Base-by-base conservation (phyloP, 1,284 basidiomycete species). In the Heterobasidion occidentale region DNA sequence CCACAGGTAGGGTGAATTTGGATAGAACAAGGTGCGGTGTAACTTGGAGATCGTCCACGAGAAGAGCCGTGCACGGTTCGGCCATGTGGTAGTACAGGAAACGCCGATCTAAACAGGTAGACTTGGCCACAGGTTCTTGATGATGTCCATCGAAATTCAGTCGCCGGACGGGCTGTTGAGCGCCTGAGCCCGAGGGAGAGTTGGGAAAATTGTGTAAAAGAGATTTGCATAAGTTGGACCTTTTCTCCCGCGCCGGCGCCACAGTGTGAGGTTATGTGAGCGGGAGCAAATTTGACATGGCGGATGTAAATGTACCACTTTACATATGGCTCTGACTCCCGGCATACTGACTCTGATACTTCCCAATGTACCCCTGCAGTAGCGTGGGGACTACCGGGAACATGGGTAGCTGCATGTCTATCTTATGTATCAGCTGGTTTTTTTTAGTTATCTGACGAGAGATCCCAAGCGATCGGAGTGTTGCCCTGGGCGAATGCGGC, bases 41-140 rank as follows among this genome's bases (percentile, higher is more conserved):
- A 55, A 54, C 46, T 61, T 56, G 56, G 53, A 52, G 51, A 45
- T 46, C 36, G 61, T 51, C 60, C 51, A 58, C 57, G 45, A 52
- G 27, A 4, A 27, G 50, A 52, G 55, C 60, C 54, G 51, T 35
- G 35, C 55, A 47, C 50, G 53, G 56, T 15, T 56, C 17, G 51
- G 55, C 58, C 60, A 60, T 61, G 54, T 58, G 57, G 42, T 56
- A 36, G 55, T 53, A 44, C 34, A 59, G 51, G 59, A 54, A 61
- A 55, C 52, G 56, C 60, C 59, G 60, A 51, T 46, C 36, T 46
- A 48, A 33, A 38, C 9, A 52, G 36, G 34, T 36, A 42, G 9
- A 19, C 27, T n/a, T 27, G 53, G 45, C 45, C 14, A 20, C 46
- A 36, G 36, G 33, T 38, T n/a, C 27, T 17, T 20, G 35, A 47